phyloP scores from a whole-genome alignment of 2,329 filamentous ascomycete genomes.

The Apiospora sp. region DNA sequence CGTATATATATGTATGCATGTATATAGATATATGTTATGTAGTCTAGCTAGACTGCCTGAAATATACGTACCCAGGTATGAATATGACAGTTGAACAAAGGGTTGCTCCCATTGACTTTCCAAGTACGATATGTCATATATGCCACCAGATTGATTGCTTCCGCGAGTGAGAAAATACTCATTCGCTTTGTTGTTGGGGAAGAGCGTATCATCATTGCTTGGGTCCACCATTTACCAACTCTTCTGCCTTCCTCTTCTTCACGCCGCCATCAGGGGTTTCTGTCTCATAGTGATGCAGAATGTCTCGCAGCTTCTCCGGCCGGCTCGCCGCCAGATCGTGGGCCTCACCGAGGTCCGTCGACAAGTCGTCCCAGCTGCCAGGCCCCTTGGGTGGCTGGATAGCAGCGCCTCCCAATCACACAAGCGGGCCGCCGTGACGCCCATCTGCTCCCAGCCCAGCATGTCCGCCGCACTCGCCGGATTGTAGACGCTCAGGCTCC shows the following conservation, averaged over 20 bases:
- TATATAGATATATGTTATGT: no score
- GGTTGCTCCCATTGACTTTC: background rate
- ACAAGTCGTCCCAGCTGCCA: slow-evolving; percentile 57
- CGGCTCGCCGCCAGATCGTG: slow-evolving; percentile 47
- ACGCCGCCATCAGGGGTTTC: slow-evolving; percentile 26
- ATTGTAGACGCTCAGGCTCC: background rate
- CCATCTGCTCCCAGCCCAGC: slow-evolving; percentile 46
- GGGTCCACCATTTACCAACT: background rate
- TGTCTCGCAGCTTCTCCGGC: slow-evolving; percentile 41
- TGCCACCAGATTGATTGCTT: background rate
- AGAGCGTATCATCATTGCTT: background rate
- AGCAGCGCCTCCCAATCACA: slow-evolving; percentile 53
- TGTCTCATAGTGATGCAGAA: slow-evolving; percentile 27
- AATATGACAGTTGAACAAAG: background rate
- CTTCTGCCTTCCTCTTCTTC: background rate
- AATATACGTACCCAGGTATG: background rate
- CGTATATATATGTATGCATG: no score
- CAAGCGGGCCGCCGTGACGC: slow-evolving; percentile 44
- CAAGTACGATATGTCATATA: background rate
- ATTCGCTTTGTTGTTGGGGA: background rate
- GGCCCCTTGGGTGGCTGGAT: slow-evolving; percentile 57
- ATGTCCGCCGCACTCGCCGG: background rate
- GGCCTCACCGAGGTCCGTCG: slow-evolving; percentile 53
- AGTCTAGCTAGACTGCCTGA: no score
- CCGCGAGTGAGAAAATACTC: background rate